A percentile compares a stretch with the other conserved stretches of the same genome.
These are phyloP conservation scores for Trapa bicornis DNA, from an alignment of 345 rosid genomes.

Conservation along the genomic window DNA sequence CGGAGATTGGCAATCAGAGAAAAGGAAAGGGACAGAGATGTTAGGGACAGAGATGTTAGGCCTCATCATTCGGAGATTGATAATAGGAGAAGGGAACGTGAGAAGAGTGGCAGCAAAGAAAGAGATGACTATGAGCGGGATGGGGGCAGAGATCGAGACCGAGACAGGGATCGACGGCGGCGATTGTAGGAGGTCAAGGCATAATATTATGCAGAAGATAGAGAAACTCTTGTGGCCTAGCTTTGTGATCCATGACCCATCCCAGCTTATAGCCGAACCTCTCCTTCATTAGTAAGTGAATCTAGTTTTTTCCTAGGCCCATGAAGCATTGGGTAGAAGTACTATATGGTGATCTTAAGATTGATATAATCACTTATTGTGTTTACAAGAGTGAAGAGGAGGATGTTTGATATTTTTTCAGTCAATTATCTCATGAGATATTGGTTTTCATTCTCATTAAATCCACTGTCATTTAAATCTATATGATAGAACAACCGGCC, in stretches of 20 bases:
- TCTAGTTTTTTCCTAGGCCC: not conserved
- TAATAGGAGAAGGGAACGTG: constrained; percentile 43
- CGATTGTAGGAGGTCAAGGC: constrained; percentile 21
- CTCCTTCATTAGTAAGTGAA: not conserved
- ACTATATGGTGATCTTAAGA: not conserved
- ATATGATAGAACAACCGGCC: too few species aligned
- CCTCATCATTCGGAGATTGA: constrained; percentile 36
- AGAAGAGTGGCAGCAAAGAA: constrained; percentile 71
- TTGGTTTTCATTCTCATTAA: not conserved
- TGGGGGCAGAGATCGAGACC: constrained; percentile 42
- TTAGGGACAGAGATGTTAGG: constrained; percentile 34
- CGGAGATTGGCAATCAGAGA: constrained; percentile 44
- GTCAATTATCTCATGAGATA: not conserved
- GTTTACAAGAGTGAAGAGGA: too few species aligned
- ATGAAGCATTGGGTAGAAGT: too few species aligned
- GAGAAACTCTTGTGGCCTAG: not conserved
- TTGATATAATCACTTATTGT: too few species aligned
- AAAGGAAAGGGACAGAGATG: constrained; percentile 37
- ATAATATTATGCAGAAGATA: not conserved
- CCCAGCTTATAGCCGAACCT: not conserved
- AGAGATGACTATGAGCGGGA: constrained; percentile 53
- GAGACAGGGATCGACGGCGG: constrained; percentile 31
- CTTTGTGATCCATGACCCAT: not conserved
- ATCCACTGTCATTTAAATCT: too few species aligned
- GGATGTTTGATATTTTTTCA: too few species aligned